A percentile compares a stretch with the other conserved stretches of the same genome.
phyloP scores from a whole-genome alignment of 352 stramenopile genomes.

The Pythium periplocum region DNA sequence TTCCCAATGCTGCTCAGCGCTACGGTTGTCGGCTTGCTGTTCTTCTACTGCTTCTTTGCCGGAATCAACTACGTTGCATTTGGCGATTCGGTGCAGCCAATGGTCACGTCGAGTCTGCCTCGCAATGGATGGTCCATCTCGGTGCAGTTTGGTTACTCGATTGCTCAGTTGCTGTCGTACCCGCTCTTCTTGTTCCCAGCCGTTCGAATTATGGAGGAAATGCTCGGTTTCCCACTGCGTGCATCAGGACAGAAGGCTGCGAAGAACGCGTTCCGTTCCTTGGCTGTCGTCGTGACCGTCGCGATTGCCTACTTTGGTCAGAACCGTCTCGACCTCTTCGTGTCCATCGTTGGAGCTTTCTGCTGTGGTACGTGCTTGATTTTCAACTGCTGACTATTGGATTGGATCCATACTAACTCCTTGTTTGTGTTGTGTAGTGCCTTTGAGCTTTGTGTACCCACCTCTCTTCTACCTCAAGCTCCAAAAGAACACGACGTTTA shows the following conservation, averaged over 20 bases:
- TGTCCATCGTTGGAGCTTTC: conserved; percentile 77
- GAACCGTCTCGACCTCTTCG: conserved; percentile 67
- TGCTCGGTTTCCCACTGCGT: conserved; percentile 63
- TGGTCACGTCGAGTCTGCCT: conserved; percentile 69
- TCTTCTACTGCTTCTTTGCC: conserved; percentile 84
- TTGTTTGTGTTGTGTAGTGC: conserved; percentile 32
- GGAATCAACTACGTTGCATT: conserved; percentile 76
- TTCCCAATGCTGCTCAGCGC: conserved; percentile 51
- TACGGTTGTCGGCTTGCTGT: conserved; percentile 63
- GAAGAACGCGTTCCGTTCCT: conserved; percentile 69
- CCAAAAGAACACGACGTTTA: conserved; percentile 29
- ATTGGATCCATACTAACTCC: too few relatives aligned
- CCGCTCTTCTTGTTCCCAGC: conserved; percentile 75
- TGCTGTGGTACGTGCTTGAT: conserved; percentile 58
- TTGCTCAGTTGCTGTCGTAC: conserved; percentile 75
- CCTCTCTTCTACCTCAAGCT: conserved; percentile 79
- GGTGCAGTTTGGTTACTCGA: conserved; percentile 73
- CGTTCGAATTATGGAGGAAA: conserved; percentile 83
- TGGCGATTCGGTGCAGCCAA: conserved; percentile 51
- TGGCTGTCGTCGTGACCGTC: conserved; percentile 62
- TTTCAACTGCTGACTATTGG: background rate
- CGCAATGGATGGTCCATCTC: conserved; percentile 69
- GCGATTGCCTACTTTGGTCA: conserved; percentile 75
- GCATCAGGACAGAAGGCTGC: conserved; percentile 61
- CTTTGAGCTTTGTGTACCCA: conserved; percentile 76